These are phyloP conservation scores for Vitis cinerea DNA, from an alignment of 164 flowering plant species.

Conservation along the genomic window DNA sequence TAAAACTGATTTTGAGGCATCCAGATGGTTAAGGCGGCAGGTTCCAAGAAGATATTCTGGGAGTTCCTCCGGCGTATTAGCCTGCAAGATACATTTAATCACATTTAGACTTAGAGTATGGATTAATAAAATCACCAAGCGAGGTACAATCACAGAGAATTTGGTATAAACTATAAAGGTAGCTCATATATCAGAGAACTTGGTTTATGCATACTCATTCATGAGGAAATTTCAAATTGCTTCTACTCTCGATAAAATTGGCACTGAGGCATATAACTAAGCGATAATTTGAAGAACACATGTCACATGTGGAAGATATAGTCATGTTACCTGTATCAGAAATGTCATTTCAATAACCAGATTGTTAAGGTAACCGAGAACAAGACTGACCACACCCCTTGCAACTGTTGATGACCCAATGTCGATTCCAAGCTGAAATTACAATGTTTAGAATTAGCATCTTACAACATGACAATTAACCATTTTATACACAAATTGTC, in stretches of 20 bases:
- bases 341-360: conserved; percentile 93
- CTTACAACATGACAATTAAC: too few relatives aligned
- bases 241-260: too few relatives aligned
- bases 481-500: too few relatives aligned
- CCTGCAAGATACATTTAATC: conserved; percentile 40
- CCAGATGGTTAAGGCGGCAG: conserved; percentile 80
- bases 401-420: conserved; percentile 94
- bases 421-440: conserved; percentile 71
- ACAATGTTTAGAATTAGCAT: not conserved
- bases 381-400: conserved; percentile 88
- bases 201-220: too few relatives aligned
- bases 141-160: too few relatives aligned
- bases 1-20: conserved; percentile 61
- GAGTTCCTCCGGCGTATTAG: conserved; percentile 70
- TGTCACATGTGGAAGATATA: not conserved
- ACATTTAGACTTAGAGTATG: not conserved
- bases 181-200: too few relatives aligned
- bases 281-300: too few relatives aligned
- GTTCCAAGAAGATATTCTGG: conserved; percentile 85
- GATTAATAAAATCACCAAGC: not conserved
- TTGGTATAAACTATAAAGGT: not conserved
- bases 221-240: too few relatives aligned
- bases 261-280: not conserved
- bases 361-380: conserved; percentile 83
- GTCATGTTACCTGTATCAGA: conserved; percentile 69